Conservation (phyloP, 768 basidiomycete species). For the Gloeostereum incarnatum region DNA sequence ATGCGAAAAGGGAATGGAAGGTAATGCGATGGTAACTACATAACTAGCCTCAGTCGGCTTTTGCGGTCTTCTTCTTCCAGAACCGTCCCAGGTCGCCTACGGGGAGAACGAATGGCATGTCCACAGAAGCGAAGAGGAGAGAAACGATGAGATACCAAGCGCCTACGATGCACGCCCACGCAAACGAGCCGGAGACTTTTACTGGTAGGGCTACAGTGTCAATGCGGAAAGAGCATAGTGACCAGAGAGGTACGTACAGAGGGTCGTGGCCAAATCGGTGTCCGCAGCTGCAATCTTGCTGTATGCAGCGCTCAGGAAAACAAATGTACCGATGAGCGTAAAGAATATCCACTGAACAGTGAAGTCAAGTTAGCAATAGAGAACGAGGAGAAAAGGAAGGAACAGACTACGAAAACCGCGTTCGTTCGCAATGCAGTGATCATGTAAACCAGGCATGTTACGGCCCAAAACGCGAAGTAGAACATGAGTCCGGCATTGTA, state of each 20-base stretch:
- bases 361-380: too few species aligned
- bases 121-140: slow-evolving; percentile 8
- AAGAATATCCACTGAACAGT: slow-evolving; percentile 5
- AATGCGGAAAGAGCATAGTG: background rate
- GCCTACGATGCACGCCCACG: slow-evolving; percentile 7
- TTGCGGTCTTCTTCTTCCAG: too few species aligned
- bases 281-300: slow-evolving; percentile 2
- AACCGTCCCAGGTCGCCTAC: slow-evolving; percentile 11
- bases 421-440: slow-evolving; percentile 9
- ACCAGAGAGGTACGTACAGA: slow-evolving; percentile 2
- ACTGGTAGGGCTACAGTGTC: too few species aligned
- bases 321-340: slow-evolving; percentile 6
- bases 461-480: slow-evolving; percentile 10
- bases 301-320: slow-evolving; percentile 3
- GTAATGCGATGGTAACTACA: too few species aligned
- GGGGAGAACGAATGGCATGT: slow-evolving; percentile 8
- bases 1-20: too few species aligned
- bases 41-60: too few species aligned
- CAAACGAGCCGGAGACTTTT: slow-evolving; percentile 8
- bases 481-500: slow-evolving; percentile 10
- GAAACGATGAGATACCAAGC: slow-evolving; percentile 10
- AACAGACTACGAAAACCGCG: slow-evolving; percentile 7
- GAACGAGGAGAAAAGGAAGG: background rate
- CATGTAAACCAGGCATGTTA: slow-evolving; percentile 8
- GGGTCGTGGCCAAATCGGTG: slow-evolving; percentile 1